Percentiles rank a stretch among this genome's conserved stretches.
Conservation (phyloP, 495 filamentous ascomycete species). For the Aspergillus saccharolyticus region DNA sequence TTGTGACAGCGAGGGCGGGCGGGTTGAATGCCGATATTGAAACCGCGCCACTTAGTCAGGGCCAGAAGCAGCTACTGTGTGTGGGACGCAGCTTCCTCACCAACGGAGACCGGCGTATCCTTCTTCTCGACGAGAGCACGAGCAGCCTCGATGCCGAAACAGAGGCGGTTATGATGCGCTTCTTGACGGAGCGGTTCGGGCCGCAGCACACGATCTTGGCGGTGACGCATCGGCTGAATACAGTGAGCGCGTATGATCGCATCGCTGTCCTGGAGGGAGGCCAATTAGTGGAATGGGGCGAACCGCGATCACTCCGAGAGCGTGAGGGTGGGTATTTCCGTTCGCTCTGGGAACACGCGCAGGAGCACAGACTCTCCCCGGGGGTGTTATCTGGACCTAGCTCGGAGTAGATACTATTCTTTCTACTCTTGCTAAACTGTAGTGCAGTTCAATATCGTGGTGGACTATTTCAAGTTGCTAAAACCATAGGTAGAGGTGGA, state of each 20-base stretch:
- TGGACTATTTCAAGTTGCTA: no score
- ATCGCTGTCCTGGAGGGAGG: slow-evolving; percentile 45
- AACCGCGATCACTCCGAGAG: no score
- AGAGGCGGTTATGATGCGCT: slow-evolving; percentile 53
- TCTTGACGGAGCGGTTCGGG: slow-evolving; percentile 55
- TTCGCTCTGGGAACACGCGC: no score
- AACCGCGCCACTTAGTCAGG: slow-evolving; percentile 49
- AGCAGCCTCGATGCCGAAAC: slow-evolving; percentile 54
- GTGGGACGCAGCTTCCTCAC: slow-evolving; percentile 58
- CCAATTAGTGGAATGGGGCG: slow-evolving; percentile 41
- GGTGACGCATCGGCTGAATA: slow-evolving; percentile 59
- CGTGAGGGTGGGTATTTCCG: no score
- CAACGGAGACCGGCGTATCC: slow-evolving; percentile 36
- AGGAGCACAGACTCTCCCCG: no score
- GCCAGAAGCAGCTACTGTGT: slow-evolving; percentile 61
- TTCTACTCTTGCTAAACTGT: no score
- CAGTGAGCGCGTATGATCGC: slow-evolving; percentile 50
- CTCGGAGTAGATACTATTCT: no score
- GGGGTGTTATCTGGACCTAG: no score
- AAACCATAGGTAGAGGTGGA: no score
- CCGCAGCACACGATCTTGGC: slow-evolving; percentile 57
- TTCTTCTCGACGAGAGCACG: slow-evolving; percentile 49
- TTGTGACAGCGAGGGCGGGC: slow-evolving; percentile 46
- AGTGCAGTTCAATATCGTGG: no score
- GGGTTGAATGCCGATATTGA: slow-evolving; percentile 49